Evolutionary conservation across 2,329 filamentous ascomycete species (phyloP).

Genomic region (Epichloe hybrida): DNA sequence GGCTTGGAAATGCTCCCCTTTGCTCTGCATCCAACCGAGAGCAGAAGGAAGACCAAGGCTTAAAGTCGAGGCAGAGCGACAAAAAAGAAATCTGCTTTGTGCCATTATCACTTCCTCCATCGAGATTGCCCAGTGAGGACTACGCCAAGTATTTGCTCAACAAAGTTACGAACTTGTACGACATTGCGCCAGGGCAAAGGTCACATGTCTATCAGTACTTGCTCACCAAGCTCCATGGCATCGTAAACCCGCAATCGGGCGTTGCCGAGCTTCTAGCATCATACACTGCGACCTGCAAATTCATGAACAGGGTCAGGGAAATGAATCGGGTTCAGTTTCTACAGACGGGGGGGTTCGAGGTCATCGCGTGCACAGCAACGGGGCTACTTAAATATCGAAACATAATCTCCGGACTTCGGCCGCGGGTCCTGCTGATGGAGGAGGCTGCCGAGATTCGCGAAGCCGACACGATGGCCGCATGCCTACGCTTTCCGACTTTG

Average conservation of each 20-base stretch:
- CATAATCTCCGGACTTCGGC: slow-evolving; percentile 51
- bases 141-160: background rate
- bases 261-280: slow-evolving; percentile 27
- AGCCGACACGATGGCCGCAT: slow-evolving; percentile 39
- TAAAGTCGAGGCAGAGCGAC: background rate
- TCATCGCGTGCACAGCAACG: slow-evolving; percentile 62
- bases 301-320: slow-evolving; percentile 44
- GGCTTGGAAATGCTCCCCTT: slow-evolving; percentile 8
- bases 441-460: slow-evolving; percentile 68
- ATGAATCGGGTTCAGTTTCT: slow-evolving; percentile 38
- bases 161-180: background rate
- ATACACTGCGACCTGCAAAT: slow-evolving; percentile 35
- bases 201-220: slow-evolving; percentile 1
- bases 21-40: background rate
- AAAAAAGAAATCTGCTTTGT: slow-evolving; percentile 23
- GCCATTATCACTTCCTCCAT: background rate
- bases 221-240: background rate
- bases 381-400: slow-evolving; percentile 69
- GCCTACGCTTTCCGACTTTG: slow-evolving; percentile 31
- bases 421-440: slow-evolving; percentile 60
- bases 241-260: background rate
- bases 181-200: slow-evolving; percentile 2
- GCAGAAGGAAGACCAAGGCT: background rate
- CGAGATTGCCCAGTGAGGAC: background rate
- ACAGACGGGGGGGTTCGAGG: slow-evolving; percentile 23